A percentile compares a stretch with the other conserved stretches of the same genome.
Conservation (phyloP, 148 eudicot genomes). For the Selenicereus undatus region DNA sequence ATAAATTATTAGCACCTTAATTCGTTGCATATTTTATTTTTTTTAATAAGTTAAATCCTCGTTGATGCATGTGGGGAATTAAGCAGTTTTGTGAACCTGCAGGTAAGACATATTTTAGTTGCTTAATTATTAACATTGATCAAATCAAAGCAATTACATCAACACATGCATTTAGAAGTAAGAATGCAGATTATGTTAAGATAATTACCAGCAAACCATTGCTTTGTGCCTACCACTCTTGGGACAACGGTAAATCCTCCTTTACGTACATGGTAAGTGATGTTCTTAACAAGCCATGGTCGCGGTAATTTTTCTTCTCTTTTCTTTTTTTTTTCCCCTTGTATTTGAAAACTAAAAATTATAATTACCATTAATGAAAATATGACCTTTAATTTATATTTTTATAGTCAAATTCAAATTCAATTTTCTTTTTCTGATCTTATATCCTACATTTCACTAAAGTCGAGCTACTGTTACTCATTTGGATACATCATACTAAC, state of each 20-base stretch:
- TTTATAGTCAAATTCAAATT: too few species aligned
- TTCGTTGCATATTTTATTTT: too few species aligned
- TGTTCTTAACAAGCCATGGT: neutral
- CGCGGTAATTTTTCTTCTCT: neutral
- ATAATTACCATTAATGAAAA: too few species aligned
- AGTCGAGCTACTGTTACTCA: too few species aligned
- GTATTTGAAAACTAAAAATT: too few species aligned
- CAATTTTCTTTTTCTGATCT: too few species aligned
- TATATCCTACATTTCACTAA: too few species aligned
- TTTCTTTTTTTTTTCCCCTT: neutral
- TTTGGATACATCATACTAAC: too few species aligned
- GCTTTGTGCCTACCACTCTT: neutral
- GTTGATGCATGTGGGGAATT: neutral
- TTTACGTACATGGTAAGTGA: neutral
- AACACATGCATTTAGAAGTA: neutral
- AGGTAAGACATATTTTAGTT: neutral
- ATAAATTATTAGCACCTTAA: too few species aligned
- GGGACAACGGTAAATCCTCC: neutral
- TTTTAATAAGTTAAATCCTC: neutral
- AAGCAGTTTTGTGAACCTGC: neutral
- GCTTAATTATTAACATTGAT: neutral
- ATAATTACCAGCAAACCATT: slow-evolving; percentile 4
- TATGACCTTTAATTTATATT: too few species aligned
- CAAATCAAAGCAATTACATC: neutral
- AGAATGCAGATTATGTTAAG: neutral